Evolutionary conservation across 257 asterid genomes (phyloP).

Genomic region (Petunia axillaris): DNA sequence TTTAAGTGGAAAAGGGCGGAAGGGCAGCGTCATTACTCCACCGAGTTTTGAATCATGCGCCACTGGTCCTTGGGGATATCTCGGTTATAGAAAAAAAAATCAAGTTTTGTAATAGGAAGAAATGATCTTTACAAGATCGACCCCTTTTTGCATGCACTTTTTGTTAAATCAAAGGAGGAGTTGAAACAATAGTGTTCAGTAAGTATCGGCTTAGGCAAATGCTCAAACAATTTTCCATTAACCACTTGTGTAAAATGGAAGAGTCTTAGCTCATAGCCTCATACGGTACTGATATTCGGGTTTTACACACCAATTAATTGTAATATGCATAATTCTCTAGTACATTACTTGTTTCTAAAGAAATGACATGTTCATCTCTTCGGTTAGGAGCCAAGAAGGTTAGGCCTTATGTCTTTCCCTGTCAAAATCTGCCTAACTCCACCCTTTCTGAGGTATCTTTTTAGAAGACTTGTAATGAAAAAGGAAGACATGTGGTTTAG

Average conservation of each 20-base stretch:
- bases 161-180: background rate
- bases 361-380: background rate
- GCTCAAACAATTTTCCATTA: background rate
- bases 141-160: background rate
- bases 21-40: no score
- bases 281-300: background rate
- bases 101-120: background rate
- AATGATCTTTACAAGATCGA: background rate
- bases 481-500: background rate
- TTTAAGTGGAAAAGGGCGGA: no score
- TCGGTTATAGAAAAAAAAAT: no score
- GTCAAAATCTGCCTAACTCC: background rate
- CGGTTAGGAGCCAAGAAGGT: background rate
- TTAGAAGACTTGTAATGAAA: background rate
- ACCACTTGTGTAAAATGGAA: background rate
- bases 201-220: background rate
- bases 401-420: background rate
- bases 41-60: no score
- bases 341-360: background rate
- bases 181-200: background rate
- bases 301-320: background rate
- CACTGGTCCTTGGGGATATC: no score
- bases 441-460: background rate
- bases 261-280: background rate
- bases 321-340: background rate